Conservation (phyloP, 2,329 filamentous ascomycete genomes). For the Elsinoe ampelina region DNA sequence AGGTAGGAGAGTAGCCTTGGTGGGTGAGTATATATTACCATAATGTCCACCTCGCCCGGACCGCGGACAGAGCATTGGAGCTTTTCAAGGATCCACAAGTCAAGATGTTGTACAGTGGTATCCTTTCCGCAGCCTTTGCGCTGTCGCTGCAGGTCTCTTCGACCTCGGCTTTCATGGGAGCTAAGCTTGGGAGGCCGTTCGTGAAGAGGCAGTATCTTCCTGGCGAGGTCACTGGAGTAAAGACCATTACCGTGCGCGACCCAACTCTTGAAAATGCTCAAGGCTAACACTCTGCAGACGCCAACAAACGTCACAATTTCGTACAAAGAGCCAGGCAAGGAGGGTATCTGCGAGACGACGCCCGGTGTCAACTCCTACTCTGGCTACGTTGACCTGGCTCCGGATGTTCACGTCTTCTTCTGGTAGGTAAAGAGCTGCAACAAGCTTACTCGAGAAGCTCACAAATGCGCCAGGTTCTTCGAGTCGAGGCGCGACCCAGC, state of each 20-base stretch:
- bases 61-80: neutral
- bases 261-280: too few species aligned
- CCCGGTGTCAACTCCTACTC: constrained; percentile 43
- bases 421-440: constrained; percentile 29
- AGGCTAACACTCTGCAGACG: constrained; percentile 12
- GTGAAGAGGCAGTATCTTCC: constrained; percentile 25
- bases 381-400: constrained; percentile 29
- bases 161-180: constrained; percentile 9
- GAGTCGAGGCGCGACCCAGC: constrained; percentile 47
- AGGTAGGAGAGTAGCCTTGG: neutral
- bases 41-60: neutral
- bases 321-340: constrained; percentile 43
- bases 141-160: constrained; percentile 10
- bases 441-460: neutral
- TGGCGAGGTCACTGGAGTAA: constrained; percentile 35
- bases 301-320: constrained; percentile 39
- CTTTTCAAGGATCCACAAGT: neutral
- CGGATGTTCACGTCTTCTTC: constrained; percentile 43
- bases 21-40: neutral
- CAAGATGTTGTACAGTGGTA: constrained; percentile 11
- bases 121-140: constrained; percentile 1
- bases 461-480: constrained; percentile 42
- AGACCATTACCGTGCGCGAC: constrained; percentile 27
- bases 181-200: constrained; percentile 9
- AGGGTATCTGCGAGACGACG: constrained; percentile 43